These are phyloP conservation scores for Casaregolazyma lundiana DNA, from an alignment of 1,139 yeast genomes.

Conservation along the genomic window DNA sequence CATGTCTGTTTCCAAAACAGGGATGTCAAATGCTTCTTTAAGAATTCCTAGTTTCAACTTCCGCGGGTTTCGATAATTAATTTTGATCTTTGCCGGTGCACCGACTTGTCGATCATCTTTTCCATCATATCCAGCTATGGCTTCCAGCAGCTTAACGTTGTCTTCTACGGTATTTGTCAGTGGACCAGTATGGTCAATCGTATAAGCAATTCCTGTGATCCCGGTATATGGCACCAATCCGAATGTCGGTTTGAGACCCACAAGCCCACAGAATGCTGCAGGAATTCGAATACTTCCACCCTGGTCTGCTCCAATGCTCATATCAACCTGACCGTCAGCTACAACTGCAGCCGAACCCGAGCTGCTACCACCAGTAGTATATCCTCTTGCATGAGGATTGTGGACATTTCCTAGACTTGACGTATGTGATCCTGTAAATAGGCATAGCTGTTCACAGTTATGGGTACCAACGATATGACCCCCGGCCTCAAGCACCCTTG, in stretches of 20 bases:
- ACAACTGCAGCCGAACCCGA: slow-evolving; percentile 58
- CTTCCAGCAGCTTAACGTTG: slow-evolving; percentile 33
- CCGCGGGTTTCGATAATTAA: slow-evolving; percentile 22
- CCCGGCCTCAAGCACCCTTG: slow-evolving; percentile 35
- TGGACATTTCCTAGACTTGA: slow-evolving; percentile 36
- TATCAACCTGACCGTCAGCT: slow-evolving; percentile 42
- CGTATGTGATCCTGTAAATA: slow-evolving; percentile 37
- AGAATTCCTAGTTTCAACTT: slow-evolving; percentile 31
- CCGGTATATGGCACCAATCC: slow-evolving; percentile 51
- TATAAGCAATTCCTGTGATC: slow-evolving; percentile 40
- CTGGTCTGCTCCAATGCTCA: slow-evolving; percentile 67
- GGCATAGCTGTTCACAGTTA: slow-evolving; percentile 38
- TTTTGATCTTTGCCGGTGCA: slow-evolving; percentile 17
- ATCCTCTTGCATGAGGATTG: slow-evolving; percentile 42
- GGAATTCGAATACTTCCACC: slow-evolving; percentile 78
- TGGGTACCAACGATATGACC: slow-evolving; percentile 36
- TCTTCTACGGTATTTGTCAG: slow-evolving; percentile 38
- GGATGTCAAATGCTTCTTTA: slow-evolving; percentile 35
- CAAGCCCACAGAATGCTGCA: slow-evolving; percentile 63
- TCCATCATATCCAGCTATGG: slow-evolving; percentile 36
- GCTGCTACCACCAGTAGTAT: slow-evolving; percentile 53
- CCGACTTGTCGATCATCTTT: slow-evolving; percentile 34
- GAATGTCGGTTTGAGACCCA: slow-evolving; percentile 66
- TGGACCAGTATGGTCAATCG: slow-evolving; percentile 46
- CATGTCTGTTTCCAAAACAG: slow-evolving; percentile 33